A percentile compares a stretch with the other conserved stretches of the same genome.
Evolutionary conservation across 805 yeast species (phyloP).

Genomic region (Suhomyces tanzawaensis): DNA sequence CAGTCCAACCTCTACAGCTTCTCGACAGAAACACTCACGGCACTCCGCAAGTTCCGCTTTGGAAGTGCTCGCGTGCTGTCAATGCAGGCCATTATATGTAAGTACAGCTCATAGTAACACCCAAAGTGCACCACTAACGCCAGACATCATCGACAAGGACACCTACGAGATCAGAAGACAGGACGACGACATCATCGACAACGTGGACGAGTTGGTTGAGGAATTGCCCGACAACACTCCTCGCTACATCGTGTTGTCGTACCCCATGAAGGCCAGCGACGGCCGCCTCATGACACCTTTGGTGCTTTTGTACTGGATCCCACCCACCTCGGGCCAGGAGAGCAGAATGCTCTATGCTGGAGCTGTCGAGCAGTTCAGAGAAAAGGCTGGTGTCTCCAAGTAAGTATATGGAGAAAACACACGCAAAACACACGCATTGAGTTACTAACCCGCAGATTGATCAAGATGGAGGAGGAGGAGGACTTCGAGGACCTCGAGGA

Average conservation of each 20-base stretch:
- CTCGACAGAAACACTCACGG: slow-evolving; percentile 56
- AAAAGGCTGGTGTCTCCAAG: slow-evolving; percentile 74
- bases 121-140: slow-evolving; percentile 6
- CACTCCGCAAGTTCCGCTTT: slow-evolving; percentile 69
- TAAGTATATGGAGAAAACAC: slow-evolving; percentile 23
- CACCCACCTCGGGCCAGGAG: slow-evolving; percentile 80
- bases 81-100: slow-evolving; percentile 62
- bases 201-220: slow-evolving; percentile 64
- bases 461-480: slow-evolving; percentile 65
- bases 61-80: slow-evolving; percentile 61
- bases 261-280: slow-evolving; percentile 67
- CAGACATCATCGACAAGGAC: slow-evolving; percentile 54
- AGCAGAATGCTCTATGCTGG: slow-evolving; percentile 88
- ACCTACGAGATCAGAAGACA: slow-evolving; percentile 52
- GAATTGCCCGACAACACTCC: slow-evolving; percentile 82
- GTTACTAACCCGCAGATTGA: slow-evolving; percentile 41
- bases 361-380: slow-evolving; percentile 76
- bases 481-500: slow-evolving; percentile 61
- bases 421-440: no score
- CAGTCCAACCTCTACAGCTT: slow-evolving; percentile 54
- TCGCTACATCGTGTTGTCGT: slow-evolving; percentile 69
- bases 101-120: slow-evolving; percentile 18
- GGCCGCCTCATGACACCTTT: slow-evolving; percentile 74
- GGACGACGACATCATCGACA: slow-evolving; percentile 43
- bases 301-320: slow-evolving; percentile 83